Evolutionary conservation across 2,329 filamentous ascomycete genomes (phyloP).

Genomic region (Alternaria sp.): DNA sequence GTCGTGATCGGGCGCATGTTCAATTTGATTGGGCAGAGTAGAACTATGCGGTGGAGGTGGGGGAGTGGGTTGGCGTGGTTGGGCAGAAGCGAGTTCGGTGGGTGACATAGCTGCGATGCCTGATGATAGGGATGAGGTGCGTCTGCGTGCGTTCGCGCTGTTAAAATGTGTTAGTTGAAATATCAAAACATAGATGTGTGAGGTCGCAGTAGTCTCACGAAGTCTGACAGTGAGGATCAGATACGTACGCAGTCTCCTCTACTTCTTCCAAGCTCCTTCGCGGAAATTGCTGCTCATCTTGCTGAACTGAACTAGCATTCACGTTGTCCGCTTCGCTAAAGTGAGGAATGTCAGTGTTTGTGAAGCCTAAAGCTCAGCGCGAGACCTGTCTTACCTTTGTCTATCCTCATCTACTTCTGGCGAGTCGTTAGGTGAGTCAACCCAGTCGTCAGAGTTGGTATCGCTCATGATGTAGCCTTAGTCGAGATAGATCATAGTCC

Average conservation of each 20-base stretch:
- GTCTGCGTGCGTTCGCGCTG: background rate
- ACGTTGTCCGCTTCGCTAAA: background rate
- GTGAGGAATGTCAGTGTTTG: background rate
- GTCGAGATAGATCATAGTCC: background rate
- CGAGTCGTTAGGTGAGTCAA: background rate
- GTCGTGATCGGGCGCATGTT: slow-evolving; percentile 8
- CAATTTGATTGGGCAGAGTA: slow-evolving; percentile 6
- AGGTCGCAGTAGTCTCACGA: no score
- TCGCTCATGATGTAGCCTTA: slow-evolving; percentile 4
- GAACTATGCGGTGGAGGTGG: background rate
- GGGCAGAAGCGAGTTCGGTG: background rate
- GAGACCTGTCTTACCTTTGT: background rate
- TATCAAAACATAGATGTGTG: background rate
- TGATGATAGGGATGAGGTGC: slow-evolving; percentile 7
- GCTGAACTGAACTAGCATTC: background rate
- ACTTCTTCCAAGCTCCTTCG: slow-evolving; percentile 10
- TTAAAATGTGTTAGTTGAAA: background rate
- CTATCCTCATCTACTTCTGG: background rate
- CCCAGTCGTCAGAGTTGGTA: slow-evolving; percentile 9
- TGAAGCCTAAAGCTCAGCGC: background rate
- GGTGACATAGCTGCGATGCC: slow-evolving; percentile 5
- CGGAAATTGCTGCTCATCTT: background rate
- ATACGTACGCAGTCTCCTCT: slow-evolving; percentile 11
- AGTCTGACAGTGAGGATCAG: background rate
- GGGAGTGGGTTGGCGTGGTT: slow-evolving; percentile 5